Base-by-base conservation (phyloP, 1,139 yeast species). In the Pichia sp. region DNA sequence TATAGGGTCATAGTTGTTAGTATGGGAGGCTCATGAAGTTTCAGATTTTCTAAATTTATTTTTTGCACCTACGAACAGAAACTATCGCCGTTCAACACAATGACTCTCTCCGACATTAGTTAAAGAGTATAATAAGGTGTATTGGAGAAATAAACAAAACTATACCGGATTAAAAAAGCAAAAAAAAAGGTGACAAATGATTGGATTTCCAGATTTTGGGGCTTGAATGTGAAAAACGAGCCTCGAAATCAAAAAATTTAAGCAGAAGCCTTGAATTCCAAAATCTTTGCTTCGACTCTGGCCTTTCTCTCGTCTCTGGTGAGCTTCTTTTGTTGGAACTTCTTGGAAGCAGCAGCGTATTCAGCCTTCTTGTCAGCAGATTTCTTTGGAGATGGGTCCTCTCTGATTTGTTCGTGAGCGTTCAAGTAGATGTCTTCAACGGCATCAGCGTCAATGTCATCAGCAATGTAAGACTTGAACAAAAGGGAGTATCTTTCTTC, bases 401-500 rank as follows among this genome's bases (percentile, higher is more conserved):
- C 99, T 82, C 98, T 92, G 82, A 93, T 93, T 72, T 85, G 82
- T 75, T 84, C 95, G 78, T 92, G 98, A 72, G 99, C 99, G 70
- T 84, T 87, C 67, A 84, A 72, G 92, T 92, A 93, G 76, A 93
- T 75, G 73, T 93, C 99, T 84, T 95, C 99, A 69, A 93, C 74
- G 68, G 87, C 90, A 73, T 93, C 99, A 70, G 98, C 95, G 77
- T 93, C 99, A 71, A 93, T 82, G 77, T 90, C 98, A 73, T 92
- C 98, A 69, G 85, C 97, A 69, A 95, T 79, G 93, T 95, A 93
- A 72, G 90, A 84, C 83, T 89, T 87, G 96, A 93, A 93, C 76
- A 93, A 84, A 73, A 89, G 83, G 78, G 85, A 85, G 96, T 84
- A 93, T 82, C 95, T 93, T 84, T 93, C 99, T 84, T 93, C 99